Evolutionary conservation across 345 rosid species (phyloP), one percentile per base, ranked within the genome.

Genomic region (Eucalyptus curtisii): DNA sequence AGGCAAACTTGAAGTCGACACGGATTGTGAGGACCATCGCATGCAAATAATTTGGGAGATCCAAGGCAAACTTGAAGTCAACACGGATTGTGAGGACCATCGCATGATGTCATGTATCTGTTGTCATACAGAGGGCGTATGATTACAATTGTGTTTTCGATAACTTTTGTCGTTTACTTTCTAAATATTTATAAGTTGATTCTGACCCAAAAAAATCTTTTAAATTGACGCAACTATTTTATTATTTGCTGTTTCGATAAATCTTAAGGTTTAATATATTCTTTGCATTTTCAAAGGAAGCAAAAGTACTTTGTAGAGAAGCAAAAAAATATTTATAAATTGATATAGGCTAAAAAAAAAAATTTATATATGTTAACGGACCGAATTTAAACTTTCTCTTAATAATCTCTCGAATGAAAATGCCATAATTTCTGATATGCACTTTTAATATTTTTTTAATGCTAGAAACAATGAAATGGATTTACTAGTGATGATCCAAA

Each of bases 381-480:
- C 3, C 12, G 0, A 24, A 55, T 55, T 55, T 24, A 8, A 1
- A 8, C 27, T 22, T 0, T 55, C 6, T 53, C 61, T 55, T 55
- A 24, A 10, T 17, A 55, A 55, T 55, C 27, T 55, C 61, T 24
- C 30, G 0, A 55, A 30, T 55, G 0, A 55, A 55, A 17, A 9
- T 55, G 30, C 22, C n/a, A 22, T 22, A 0, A 22, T 55, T 55
- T 55, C 61, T 4, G 12, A 55, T 20, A 4, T 20, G 61, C 61
- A 55, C 61, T 55, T 24, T 24, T 10, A 55, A 24, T 17, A 55
- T 24, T 55, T 55, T 17, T 55, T 55, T 55, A 22, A 24, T 24
- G 61, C 30, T 55, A 55, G 19, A 4, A 55, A 55, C 30, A 55
- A 55, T 55, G 13, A 55, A 55, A 55, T 55, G 12, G 27, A 55